Percentiles rank a stretch among this genome's conserved stretches.
Conservation (phyloP, 441 rosid species). For the Arabidopsis hybrid region DNA sequence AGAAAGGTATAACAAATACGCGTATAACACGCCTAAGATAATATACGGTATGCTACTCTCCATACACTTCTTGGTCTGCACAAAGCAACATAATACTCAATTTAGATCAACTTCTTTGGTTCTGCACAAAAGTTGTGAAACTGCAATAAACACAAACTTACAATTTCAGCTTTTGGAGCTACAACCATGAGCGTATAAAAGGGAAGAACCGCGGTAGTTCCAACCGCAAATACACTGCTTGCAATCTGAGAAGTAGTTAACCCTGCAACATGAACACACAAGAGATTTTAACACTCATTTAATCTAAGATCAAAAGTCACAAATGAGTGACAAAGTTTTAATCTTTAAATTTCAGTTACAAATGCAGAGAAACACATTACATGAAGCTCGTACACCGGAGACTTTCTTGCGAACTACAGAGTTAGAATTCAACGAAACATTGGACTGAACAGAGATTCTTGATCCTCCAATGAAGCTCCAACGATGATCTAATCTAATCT, state of each 20-base stretch:
- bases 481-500: slow-evolving; percentile 38
- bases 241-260: slow-evolving; percentile 71
- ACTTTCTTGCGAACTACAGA: slow-evolving; percentile 42
- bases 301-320: not conserved
- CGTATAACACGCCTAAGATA: slow-evolving; percentile 70
- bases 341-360: not conserved
- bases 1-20: slow-evolving; percentile 74
- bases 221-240: slow-evolving; percentile 68
- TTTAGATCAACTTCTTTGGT: not conserved
- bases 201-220: slow-evolving; percentile 87
- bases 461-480: slow-evolving; percentile 78
- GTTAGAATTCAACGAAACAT: slow-evolving; percentile 27
- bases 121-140: not conserved
- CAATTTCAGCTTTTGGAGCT: slow-evolving; percentile 86
- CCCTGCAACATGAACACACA: slow-evolving; percentile 53
- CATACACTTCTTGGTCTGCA: slow-evolving; percentile 82
- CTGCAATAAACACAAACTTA: slow-evolving; percentile 37
- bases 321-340: slow-evolving; percentile 1
- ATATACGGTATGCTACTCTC: slow-evolving; percentile 71
- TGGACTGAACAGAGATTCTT: slow-evolving; percentile 46
- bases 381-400: slow-evolving; percentile 68
- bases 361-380: slow-evolving; percentile 48
- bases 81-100: slow-evolving; percentile 10
- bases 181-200: slow-evolving; percentile 91
- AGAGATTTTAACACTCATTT: not conserved